Evolutionary conservation across 169 alveolate genomes (phyloP).

Genomic region (Eimeria sp.): DNA sequence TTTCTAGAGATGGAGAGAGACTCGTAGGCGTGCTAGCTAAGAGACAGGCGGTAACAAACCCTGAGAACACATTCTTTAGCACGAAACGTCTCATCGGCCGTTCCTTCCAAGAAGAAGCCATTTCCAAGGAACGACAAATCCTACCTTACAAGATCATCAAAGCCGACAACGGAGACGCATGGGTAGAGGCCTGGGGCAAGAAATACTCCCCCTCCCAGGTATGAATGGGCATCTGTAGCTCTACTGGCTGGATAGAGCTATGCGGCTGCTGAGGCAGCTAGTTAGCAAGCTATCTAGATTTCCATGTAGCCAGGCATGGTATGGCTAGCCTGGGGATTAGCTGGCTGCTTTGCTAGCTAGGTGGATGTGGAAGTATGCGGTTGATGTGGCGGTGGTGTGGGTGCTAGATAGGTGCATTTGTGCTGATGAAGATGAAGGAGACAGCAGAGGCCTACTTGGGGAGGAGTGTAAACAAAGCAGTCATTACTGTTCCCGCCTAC

Average conservation of each 20-base stretch:
- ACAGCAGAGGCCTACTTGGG: slow-evolving; percentile 98
- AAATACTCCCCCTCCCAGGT: slow-evolving; percentile 97
- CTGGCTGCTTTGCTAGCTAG: background rate
- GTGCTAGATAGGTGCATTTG: slow-evolving; percentile 97
- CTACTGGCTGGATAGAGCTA: background rate
- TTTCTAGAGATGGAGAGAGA: slow-evolving; percentile 97
- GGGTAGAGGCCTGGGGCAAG: slow-evolving; percentile 98
- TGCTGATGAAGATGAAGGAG: slow-evolving; percentile 98
- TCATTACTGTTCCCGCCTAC: slow-evolving; percentile 99
- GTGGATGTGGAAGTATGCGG: background rate
- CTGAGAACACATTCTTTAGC: slow-evolving; percentile 97
- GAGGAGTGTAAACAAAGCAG: slow-evolving; percentile 97
- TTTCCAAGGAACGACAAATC: slow-evolving; percentile 97
- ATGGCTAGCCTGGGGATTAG: too few relatives aligned
- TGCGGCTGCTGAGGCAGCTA: too few relatives aligned
- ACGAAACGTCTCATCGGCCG: slow-evolving; percentile 99
- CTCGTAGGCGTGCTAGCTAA: slow-evolving; percentile 99
- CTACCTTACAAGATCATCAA: slow-evolving; percentile 98
- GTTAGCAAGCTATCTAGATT: too few relatives aligned
- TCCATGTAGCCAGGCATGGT: too few relatives aligned
- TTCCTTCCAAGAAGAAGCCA: slow-evolving; percentile 96
- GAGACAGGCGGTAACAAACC: slow-evolving; percentile 97
- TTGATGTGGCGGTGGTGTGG: background rate
- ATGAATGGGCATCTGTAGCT: slow-evolving; percentile 81
- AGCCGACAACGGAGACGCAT: slow-evolving; percentile 99